phyloP scores from a whole-genome alignment of 1,284 basidiomycete genomes.

The Apiotrichum gamsii region DNA sequence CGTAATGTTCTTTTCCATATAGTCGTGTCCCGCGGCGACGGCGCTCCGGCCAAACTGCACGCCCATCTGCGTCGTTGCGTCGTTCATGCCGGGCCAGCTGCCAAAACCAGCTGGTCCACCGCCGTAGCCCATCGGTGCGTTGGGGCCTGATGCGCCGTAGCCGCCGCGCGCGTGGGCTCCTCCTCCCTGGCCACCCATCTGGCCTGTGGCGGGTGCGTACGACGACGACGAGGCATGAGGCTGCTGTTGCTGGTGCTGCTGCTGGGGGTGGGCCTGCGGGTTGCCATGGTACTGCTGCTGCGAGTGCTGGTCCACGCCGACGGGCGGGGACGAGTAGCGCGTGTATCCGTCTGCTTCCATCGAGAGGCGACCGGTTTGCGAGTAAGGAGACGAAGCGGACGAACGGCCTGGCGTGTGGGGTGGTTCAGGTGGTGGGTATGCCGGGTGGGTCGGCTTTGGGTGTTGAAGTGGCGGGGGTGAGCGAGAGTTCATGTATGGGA shows the following conservation, averaged over 20 bases:
- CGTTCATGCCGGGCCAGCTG: slow-evolving; percentile 58
- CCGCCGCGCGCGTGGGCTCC: slow-evolving; percentile 3
- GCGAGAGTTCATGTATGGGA: slow-evolving; percentile 47
- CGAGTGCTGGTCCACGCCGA: slow-evolving; percentile 30
- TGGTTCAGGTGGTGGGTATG: slow-evolving; percentile 75
- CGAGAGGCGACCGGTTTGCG: slow-evolving; percentile 49
- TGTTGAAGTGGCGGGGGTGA: slow-evolving; percentile 79
- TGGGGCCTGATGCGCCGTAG: slow-evolving; percentile 4
- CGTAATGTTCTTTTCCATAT: slow-evolving; percentile 85
- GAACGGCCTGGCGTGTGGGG: slow-evolving; percentile 60
- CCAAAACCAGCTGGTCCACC: slow-evolving; percentile 23
- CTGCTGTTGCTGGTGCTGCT: slow-evolving; percentile 30
- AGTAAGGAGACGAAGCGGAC: slow-evolving; percentile 41
- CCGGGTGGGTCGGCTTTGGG: slow-evolving; percentile 81
- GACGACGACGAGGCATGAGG: slow-evolving; percentile 5
- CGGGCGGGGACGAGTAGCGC: slow-evolving; percentile 46
- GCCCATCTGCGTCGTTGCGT: slow-evolving; percentile 90
- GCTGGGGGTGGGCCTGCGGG: slow-evolving; percentile 7
- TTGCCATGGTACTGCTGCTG: slow-evolving; percentile 21
- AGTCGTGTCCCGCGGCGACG: slow-evolving; percentile 88
- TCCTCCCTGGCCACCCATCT: not conserved
- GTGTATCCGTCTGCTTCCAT: slow-evolving; percentile 38
- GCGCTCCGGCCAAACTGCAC: slow-evolving; percentile 92
- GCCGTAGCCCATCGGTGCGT: slow-evolving; percentile 15
- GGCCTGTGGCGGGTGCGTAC: slow-evolving; percentile 2